These are phyloP conservation scores for Pseudozyma sp. DNA, from an alignment of 1,284 basidiomycete genomes.

Conservation along the genomic window DNA sequence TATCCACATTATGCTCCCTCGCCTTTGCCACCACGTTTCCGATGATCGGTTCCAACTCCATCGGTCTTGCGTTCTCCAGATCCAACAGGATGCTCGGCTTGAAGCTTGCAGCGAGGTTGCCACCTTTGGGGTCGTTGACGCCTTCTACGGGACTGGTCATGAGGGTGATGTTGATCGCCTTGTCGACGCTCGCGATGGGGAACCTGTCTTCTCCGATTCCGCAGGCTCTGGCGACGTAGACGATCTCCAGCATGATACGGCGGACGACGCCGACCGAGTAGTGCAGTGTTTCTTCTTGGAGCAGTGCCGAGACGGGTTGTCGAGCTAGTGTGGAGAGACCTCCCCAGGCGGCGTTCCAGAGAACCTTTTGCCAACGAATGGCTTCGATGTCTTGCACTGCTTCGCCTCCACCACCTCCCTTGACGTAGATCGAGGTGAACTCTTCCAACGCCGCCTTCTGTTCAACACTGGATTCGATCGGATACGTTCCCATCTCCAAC, in stretches of 20 bases:
- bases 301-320: constrained; percentile 69
- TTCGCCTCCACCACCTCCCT: constrained; percentile 69
- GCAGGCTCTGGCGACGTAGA: constrained; percentile 69
- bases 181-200: constrained; percentile 48
- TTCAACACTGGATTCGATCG: constrained; percentile 5
- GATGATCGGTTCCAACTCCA: constrained; percentile 63
- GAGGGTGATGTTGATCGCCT: constrained; percentile 52
- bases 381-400: constrained; percentile 71
- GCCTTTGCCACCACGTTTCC: constrained; percentile 51
- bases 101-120: constrained; percentile 35
- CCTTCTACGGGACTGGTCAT: constrained; percentile 6
- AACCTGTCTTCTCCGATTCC: constrained; percentile 52
- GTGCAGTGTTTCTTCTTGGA: constrained; percentile 64
- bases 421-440: constrained; percentile 68
- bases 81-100: constrained; percentile 64
- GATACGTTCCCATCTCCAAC: constrained; percentile 70
- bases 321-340: constrained; percentile 70
- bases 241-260: constrained; percentile 69
- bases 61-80: constrained; percentile 57
- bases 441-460: constrained; percentile 61
- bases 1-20: constrained; percentile 42
- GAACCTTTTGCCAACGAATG: constrained; percentile 71
- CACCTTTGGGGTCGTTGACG: constrained; percentile 11
- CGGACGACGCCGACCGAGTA: constrained; percentile 68
- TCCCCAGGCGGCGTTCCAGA: constrained; percentile 66